These are phyloP conservation scores for Globisporangium radiosum DNA, from an alignment of 352 stramenopile species.

Conservation along the genomic window DNA sequence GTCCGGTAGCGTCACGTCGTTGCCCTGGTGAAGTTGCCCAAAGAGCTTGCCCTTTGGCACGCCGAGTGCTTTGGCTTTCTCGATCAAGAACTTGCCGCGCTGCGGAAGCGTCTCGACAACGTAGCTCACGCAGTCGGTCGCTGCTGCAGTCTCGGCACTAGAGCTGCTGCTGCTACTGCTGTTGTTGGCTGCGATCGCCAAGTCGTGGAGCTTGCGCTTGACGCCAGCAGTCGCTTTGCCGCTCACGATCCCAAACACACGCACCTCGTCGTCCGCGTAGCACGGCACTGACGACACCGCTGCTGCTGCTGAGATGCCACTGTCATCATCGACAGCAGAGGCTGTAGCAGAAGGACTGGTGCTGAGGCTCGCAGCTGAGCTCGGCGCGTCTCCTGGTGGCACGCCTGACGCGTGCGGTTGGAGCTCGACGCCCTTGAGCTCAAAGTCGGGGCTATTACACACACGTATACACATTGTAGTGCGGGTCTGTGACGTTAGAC, in stretches of 20 bases:
- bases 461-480: neutral
- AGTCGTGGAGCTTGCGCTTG: conserved; percentile 53
- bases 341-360: neutral
- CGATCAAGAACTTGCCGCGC: conserved; percentile 75
- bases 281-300: conserved; percentile 10
- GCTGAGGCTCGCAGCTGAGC: too few species aligned
- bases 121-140: conserved; percentile 57
- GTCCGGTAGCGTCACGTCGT: conserved; percentile 67
- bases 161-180: conserved; percentile 1
- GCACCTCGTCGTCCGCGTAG: conserved; percentile 55
- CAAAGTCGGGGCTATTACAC: conserved; percentile 32
- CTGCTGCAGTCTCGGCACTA: neutral
- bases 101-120: conserved; percentile 66
- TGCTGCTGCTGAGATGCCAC: neutral
- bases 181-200: too few species aligned
- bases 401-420: neutral
- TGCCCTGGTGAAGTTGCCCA: conserved; percentile 69
- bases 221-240: conserved; percentile 21
- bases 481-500: too few species aligned
- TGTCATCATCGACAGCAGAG: neutral
- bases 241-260: conserved; percentile 35
- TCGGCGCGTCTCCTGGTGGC: neutral
- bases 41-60: conserved; percentile 77
- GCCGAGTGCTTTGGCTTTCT: conserved; percentile 54
- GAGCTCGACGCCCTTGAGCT: conserved; percentile 39